Base-by-base conservation (phyloP, 495 filamentous ascomycete genomes). In the Aspergillus homomorphus region DNA sequence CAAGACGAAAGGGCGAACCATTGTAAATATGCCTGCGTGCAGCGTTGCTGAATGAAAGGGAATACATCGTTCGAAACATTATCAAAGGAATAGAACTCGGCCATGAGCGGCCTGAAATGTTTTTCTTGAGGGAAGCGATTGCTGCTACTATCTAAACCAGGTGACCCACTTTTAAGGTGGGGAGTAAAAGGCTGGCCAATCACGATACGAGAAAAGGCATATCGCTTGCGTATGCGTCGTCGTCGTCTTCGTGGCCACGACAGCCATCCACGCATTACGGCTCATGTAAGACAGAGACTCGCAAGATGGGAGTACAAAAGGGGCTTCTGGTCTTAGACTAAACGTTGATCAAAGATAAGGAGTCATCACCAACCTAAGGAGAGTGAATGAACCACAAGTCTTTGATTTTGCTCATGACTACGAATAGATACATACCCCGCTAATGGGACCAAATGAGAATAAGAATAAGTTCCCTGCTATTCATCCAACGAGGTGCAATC, bases 1-100 rank as follows among this genome's bases (percentile, higher is more conserved):
- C 60, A 56, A 62, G 30, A 62, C 58, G 4, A 18, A 38, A 20
- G 45, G 30, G 19, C 19, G 45, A 44, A 43, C 46, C 55, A 51
- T 51, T 8, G 7, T 50, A 3, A 42, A 28, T 18, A 10, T 42
- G n/a, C 2, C 12, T 0, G 21, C 16, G n/a, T n/a, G n/a, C 10
- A n/a, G 22, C 3, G 22, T 38, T 12, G 33, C 4, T 7, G 2
- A 2, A 12, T 6, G 7, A 38, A 10, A 12, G 15, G 33, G 10
- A 12, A 38, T 12, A 38, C 2, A 38, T 50, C 8, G 16, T n/a
- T 50, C 14, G 12, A 10, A 16, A 21, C 22, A 50, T 26, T 50
- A 14, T 24, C 45, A 50, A 10, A 26, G 21, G 21, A 26, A 50
- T 4, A 15, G 7, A 38, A 7, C 12, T 15, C 8, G 46, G 21